phyloP scores from a whole-genome alignment of 352 stramenopile genomes.

The Phytophthora sansomeana region DNA sequence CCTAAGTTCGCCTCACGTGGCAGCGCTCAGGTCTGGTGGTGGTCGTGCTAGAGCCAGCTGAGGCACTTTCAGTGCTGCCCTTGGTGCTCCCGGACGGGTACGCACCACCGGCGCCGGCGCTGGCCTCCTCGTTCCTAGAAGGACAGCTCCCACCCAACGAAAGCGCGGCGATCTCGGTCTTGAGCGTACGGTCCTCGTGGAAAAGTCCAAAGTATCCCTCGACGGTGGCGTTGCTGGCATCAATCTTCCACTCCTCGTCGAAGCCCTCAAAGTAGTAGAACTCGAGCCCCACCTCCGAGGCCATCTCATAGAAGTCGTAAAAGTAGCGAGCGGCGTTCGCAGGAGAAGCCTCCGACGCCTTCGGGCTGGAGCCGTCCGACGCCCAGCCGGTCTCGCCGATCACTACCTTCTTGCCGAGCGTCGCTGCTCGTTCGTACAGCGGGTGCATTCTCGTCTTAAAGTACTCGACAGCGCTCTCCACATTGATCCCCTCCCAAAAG shows the following conservation, averaged over 20 bases:
- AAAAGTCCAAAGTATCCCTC: constrained; percentile 75
- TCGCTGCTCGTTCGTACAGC: constrained; percentile 42
- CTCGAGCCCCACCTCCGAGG: constrained; percentile 44
- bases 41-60: neutral
- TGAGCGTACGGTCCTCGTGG: constrained; percentile 50
- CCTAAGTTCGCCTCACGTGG: constrained; percentile 7
- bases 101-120: neutral
- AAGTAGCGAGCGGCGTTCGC: constrained; percentile 66
- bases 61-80: neutral
- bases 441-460: constrained; percentile 50
- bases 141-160: constrained; percentile 26
- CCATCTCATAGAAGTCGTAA: constrained; percentile 59
- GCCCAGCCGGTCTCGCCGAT: constrained; percentile 82
- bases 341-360: constrained; percentile 48
- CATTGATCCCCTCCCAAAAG: constrained; percentile 66
- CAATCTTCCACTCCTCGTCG: constrained; percentile 68
- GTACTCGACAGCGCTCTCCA: constrained; percentile 44
- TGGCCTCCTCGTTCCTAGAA: constrained; percentile 27
- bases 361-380: constrained; percentile 42
- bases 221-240: constrained; percentile 49
- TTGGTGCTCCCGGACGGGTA: neutral
- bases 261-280: constrained; percentile 83
- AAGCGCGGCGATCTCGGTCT: constrained; percentile 47
- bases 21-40: constrained; percentile 12
- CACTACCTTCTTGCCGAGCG: constrained; percentile 53